phyloP scores from a whole-genome alignment of 306 rosid genomes.

The Trifolium dubium region DNA sequence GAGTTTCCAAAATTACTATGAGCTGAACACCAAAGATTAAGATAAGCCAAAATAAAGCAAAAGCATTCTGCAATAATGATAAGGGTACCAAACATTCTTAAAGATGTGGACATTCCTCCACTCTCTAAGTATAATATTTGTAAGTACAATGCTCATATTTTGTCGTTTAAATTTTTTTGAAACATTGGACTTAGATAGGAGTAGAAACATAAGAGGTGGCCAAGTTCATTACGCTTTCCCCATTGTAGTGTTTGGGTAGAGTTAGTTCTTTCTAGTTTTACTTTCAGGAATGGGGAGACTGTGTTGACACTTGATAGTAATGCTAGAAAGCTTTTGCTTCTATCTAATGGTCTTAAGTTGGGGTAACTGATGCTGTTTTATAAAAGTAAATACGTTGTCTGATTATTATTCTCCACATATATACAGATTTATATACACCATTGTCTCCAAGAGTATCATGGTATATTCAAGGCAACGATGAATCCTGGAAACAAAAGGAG shows the following conservation, averaged over 20 bases:
- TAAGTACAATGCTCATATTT: too few species aligned
- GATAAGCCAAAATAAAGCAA: not conserved
- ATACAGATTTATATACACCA: constrained; percentile 67
- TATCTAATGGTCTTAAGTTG: too few species aligned
- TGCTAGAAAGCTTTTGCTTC: too few species aligned
- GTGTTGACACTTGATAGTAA: not conserved
- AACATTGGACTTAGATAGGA: not conserved
- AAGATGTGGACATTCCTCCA: not conserved
- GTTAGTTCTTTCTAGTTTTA: not conserved
- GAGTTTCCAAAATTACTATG: not conserved
- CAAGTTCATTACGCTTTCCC: not conserved
- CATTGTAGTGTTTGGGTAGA: constrained; percentile 1
- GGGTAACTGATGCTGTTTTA: too few species aligned
- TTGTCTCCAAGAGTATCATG: constrained; percentile 80
- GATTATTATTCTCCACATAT: not conserved
- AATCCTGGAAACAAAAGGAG: constrained; percentile 72
- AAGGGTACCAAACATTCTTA: not conserved
- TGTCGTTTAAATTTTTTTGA: too few species aligned
- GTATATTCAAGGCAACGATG: constrained; percentile 64
- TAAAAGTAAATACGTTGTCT: not conserved
- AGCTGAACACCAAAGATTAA: not conserved
- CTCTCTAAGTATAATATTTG: not conserved
- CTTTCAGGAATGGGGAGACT: not conserved
- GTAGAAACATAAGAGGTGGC: not conserved
- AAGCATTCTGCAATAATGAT: not conserved